Evolutionary conservation across 192 early-diverging fungal species (phyloP).

Genomic region (Anaeromyces robustus): DNA sequence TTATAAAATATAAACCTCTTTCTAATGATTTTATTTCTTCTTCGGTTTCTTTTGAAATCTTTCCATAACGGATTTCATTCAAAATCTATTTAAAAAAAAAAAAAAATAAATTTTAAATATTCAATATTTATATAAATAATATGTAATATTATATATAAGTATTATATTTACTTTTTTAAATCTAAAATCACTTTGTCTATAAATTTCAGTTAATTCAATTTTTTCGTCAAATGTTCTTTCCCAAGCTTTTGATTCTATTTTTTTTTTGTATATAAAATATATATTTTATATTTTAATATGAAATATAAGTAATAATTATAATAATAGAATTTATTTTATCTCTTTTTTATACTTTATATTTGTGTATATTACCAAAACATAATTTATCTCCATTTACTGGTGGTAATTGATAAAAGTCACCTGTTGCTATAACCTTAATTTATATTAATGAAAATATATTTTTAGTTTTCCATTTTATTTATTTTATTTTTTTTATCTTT

Average conservation of each 20-base stretch:
- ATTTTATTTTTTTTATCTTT: no score
- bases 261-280: conserved; percentile 38
- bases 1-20: conserved; percentile 30
- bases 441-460: no score
- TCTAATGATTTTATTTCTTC: conserved; percentile 25
- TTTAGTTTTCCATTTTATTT: no score
- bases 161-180: conserved; percentile 42
- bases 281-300: no score
- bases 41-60: conserved; percentile 34
- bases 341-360: no score
- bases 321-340: no score
- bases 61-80: conserved; percentile 69
- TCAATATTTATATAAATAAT: no score
- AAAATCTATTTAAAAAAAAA: conserved; percentile 25
- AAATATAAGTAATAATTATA: no score
- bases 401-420: conserved; percentile 72
- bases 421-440: conserved; percentile 35
- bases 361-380: neutral
- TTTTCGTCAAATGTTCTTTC: conserved; percentile 23
- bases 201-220: conserved; percentile 59
- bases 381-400: conserved; percentile 34
- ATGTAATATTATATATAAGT: no score
- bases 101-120: no score
- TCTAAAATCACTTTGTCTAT: conserved; percentile 64
- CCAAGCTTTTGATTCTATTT: conserved; percentile 52